phyloP scores from a whole-genome alignment of 192 early-diverging fungal species.

The Gigaspora rosea region DNA sequence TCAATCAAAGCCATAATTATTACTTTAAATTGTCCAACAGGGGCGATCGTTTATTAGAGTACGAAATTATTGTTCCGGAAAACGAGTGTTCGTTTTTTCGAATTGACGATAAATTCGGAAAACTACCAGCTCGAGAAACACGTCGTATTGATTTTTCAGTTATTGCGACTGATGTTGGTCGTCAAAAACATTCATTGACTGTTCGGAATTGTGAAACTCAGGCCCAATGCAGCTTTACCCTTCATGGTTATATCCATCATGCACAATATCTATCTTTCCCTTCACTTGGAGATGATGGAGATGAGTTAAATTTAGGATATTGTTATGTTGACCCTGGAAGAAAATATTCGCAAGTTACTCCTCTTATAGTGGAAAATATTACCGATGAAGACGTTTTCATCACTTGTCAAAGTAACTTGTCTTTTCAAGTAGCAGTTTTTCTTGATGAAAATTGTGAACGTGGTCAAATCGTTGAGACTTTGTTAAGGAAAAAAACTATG shows the following conservation, averaged over 20 bases:
- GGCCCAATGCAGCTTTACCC: slow-evolving; percentile 41
- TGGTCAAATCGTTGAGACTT: slow-evolving; percentile 54
- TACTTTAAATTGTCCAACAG: slow-evolving; percentile 57
- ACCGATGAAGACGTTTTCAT: slow-evolving; percentile 67
- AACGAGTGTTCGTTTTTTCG: slow-evolving; percentile 38
- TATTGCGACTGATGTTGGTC: slow-evolving; percentile 51
- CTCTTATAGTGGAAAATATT: slow-evolving; percentile 71
- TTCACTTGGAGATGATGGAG: slow-evolving; percentile 53
- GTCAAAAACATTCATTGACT: slow-evolving; percentile 51
- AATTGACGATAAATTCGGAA: slow-evolving; percentile 40
- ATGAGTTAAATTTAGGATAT: slow-evolving; percentile 75
- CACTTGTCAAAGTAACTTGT: slow-evolving; percentile 76
- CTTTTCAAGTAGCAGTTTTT: slow-evolving; percentile 80
- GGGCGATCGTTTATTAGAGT: slow-evolving; percentile 34
- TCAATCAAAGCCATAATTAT: slow-evolving; percentile 48
- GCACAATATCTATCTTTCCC: slow-evolving; percentile 65
- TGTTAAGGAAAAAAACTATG: slow-evolving; percentile 51
- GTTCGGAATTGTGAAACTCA: slow-evolving; percentile 47
- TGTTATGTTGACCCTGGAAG: slow-evolving; percentile 77
- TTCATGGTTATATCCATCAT: slow-evolving; percentile 56
- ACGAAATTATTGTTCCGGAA: slow-evolving; percentile 37
- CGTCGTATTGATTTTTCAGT: slow-evolving; percentile 60
- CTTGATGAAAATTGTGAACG: slow-evolving; percentile 55
- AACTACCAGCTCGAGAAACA: slow-evolving; percentile 54
- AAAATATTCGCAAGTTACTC: slow-evolving; percentile 74